Percentiles rank a stretch among this genome's conserved stretches.
These are phyloP conservation scores for Melampsora abietis-canadensis DNA, from an alignment of 1,284 basidiomycete species.

Conservation along the genomic window DNA sequence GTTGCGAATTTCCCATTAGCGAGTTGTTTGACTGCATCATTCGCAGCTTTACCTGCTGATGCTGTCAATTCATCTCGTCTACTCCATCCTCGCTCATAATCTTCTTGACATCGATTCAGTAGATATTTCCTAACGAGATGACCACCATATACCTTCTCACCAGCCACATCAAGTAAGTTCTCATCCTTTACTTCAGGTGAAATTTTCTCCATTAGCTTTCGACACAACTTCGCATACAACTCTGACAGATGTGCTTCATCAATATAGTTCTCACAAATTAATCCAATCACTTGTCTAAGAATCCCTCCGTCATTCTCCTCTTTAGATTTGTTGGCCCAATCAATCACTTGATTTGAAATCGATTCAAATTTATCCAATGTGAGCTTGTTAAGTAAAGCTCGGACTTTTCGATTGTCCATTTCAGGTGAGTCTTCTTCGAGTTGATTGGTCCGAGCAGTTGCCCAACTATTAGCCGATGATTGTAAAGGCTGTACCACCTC, in stretches of 20 bases:
- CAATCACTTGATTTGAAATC: conserved; percentile 86
- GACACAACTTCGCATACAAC: conserved; percentile 92
- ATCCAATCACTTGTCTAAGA: conserved; percentile 87
- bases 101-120: conserved; percentile 85
- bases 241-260: conserved; percentile 92
- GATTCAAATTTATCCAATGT: conserved; percentile 96
- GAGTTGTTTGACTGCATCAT: conserved; percentile 60
- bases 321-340: conserved; percentile 89
- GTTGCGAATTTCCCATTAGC: conserved; percentile 52
- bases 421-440: conserved; percentile 65
- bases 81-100: conserved; percentile 81
- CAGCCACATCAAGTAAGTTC: conserved; percentile 69
- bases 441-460: conserved; percentile 9
- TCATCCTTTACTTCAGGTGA: conserved; percentile 82
- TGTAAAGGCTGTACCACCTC: conserved; percentile 33
- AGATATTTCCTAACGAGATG: conserved; percentile 84
- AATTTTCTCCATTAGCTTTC: conserved; percentile 88
- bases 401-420: conserved; percentile 89
- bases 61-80: conserved; percentile 60
- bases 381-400: conserved; percentile 87
- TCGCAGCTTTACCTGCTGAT: conserved; percentile 59
- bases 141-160: conserved; percentile 79
- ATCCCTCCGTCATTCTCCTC: conserved; percentile 89
- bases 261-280: conserved; percentile 95
- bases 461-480: conserved; percentile 41